phyloP scores from a whole-genome alignment of 2,329 filamentous ascomycete genomes.

The Aspergillus tamarii region DNA sequence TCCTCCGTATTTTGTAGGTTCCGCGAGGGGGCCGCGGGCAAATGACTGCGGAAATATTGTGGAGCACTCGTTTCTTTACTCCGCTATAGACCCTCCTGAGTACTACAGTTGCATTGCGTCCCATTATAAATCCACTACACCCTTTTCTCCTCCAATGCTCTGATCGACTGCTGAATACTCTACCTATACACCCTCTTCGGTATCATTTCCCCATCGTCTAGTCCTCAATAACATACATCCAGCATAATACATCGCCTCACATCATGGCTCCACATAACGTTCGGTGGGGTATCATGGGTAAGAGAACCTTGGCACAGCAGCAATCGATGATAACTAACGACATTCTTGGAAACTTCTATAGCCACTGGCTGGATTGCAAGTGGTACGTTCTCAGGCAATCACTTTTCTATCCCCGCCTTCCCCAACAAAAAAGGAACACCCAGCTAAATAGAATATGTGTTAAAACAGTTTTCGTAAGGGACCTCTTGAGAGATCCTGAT shows the following conservation, averaged over 20 bases:
- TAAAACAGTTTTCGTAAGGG: conserved; percentile 66
- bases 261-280: conserved; percentile 41
- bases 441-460: conserved; percentile 3
- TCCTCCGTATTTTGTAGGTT: not conserved
- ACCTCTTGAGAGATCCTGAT: conserved; percentile 74
- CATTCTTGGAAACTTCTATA: conserved; percentile 21
- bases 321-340: conserved; percentile 18
- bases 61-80: not conserved
- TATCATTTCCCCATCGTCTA: not conserved
- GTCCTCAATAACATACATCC: not conserved
- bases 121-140: not conserved
- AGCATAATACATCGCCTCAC: not conserved
- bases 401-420: not conserved
- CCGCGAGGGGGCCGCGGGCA: not conserved
- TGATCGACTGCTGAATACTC: not conserved
- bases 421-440: not conserved
- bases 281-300: conserved; percentile 50
- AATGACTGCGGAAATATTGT: not conserved
- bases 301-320: conserved; percentile 14
- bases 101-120: not conserved
- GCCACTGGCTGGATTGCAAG: conserved; percentile 50
- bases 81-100: not conserved
- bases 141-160: not conserved
- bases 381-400: conserved; percentile 29
- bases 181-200: not conserved